phyloP scores from a whole-genome alignment of 1,139 yeast genomes.

The Taphrina pruni region DNA sequence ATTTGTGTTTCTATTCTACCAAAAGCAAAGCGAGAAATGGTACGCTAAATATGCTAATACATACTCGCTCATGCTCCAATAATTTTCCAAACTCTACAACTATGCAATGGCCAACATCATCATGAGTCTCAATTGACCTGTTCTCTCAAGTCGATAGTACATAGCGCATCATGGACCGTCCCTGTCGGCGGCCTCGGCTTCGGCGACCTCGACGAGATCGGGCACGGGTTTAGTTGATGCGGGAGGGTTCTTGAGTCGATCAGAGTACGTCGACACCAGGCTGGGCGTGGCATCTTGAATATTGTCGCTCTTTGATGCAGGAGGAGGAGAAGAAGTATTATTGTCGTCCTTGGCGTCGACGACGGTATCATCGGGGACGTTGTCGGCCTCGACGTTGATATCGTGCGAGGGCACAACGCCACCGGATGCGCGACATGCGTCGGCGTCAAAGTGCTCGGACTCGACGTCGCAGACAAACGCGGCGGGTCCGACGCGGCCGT shows the following conservation, averaged over 20 bases:
- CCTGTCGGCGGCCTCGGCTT: background rate
- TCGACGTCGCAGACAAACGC: constrained; percentile 21
- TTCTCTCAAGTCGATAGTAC: too few relatives aligned
- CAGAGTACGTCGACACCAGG: constrained; percentile 3
- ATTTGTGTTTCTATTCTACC: too few relatives aligned
- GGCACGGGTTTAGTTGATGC: background rate
- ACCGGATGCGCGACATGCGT: background rate
- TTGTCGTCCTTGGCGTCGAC: too few relatives aligned
- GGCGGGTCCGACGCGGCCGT: constrained; percentile 22
- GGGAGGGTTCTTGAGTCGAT: background rate
- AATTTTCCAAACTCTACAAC: too few relatives aligned
- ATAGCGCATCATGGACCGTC: too few relatives aligned
- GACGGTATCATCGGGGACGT: too few relatives aligned
- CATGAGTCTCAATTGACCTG: too few relatives aligned
- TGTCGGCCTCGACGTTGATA: background rate
- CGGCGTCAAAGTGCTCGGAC: background rate
- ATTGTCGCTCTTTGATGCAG: background rate
- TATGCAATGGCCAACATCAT: too few relatives aligned
- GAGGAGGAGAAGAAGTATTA: background rate
- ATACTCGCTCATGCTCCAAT: too few relatives aligned
- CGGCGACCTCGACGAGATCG: background rate
- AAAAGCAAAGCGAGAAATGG: too few relatives aligned
- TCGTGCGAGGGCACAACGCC: background rate
- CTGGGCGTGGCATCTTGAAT: background rate
- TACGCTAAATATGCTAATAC: too few relatives aligned